phyloP scores from a whole-genome alignment of 2,329 filamentous ascomycete species.

The Colletotrichum sp. region DNA sequence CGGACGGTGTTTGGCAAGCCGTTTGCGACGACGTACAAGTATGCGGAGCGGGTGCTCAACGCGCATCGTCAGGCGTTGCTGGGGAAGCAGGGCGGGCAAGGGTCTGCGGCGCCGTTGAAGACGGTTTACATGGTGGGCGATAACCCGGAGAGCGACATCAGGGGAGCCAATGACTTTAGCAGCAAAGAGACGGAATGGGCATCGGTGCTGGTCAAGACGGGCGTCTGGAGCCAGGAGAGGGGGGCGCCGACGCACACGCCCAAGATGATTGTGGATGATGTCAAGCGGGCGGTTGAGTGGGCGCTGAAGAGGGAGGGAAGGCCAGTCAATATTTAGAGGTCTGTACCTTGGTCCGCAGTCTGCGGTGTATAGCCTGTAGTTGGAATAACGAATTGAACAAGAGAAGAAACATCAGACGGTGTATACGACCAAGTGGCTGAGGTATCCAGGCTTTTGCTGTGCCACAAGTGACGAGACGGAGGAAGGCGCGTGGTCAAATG shows the following conservation, averaged over 20 bases:
- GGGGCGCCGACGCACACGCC: slow-evolving; percentile 64
- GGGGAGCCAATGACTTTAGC: slow-evolving; percentile 79
- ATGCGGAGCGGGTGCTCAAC: slow-evolving; percentile 77
- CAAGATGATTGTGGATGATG: slow-evolving; percentile 72
- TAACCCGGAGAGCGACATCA: slow-evolving; percentile 88
- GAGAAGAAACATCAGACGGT: not conserved
- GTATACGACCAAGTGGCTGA: not conserved
- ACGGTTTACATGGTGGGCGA: slow-evolving; percentile 95
- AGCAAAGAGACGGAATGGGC: slow-evolving; percentile 77
- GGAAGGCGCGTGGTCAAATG: not conserved
- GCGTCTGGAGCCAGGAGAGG: slow-evolving; percentile 66
- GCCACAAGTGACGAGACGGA: not conserved
- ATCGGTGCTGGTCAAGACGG: slow-evolving; percentile 79
- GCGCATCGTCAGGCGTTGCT: slow-evolving; percentile 60
- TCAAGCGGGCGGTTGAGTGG: slow-evolving; percentile 79
- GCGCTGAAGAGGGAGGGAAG: slow-evolving; percentile 64
- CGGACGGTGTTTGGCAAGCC: slow-evolving; percentile 85
- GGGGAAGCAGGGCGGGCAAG: slow-evolving; percentile 8
- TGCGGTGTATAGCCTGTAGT: not conserved
- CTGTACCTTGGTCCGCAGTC: not conserved
- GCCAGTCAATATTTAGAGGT: not conserved
- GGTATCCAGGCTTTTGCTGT: not conserved
- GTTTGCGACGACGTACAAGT: slow-evolving; percentile 76
- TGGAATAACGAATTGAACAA: not conserved
- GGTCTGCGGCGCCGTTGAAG: slow-evolving; percentile 52